phyloP scores from a whole-genome alignment of 169 alveolate genomes.

The Perkinsus marinus region DNA sequence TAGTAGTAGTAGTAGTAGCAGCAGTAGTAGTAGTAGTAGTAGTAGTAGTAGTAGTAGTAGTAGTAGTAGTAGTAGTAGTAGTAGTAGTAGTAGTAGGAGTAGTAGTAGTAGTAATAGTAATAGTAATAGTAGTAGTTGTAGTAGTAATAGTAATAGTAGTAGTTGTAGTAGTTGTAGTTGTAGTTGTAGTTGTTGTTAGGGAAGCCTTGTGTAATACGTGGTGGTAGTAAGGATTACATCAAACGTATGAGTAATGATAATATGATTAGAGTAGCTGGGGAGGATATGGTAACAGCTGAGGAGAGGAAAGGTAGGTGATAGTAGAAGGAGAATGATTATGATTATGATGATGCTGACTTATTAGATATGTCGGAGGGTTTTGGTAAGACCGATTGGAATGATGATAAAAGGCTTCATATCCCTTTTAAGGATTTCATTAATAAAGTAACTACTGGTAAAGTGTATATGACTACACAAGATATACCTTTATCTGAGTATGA shows the following conservation, averaged over 20 bases:
- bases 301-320: background rate
- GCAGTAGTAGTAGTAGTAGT: too few species aligned
- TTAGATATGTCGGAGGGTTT: background rate
- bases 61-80: too few species aligned
- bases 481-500: background rate
- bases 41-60: too few species aligned
- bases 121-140: too few species aligned
- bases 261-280: background rate
- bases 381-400: background rate
- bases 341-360: background rate
- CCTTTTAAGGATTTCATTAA: background rate
- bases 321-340: background rate
- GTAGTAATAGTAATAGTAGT: background rate
- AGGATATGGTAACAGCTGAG: background rate
- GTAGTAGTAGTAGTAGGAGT: too few species aligned
- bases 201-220: background rate
- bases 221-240: background rate
- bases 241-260: background rate
- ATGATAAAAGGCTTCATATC: background rate
- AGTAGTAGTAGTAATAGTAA: too few species aligned
- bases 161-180: background rate
- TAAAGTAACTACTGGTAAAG: background rate
- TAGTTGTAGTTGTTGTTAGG: background rate
- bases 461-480: background rate
- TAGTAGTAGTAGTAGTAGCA: too few species aligned